Percentiles rank a stretch among this genome's conserved stretches.
phyloP scores from a whole-genome alignment of 1,284 basidiomycete species.

The Wolfiporia cocos region DNA sequence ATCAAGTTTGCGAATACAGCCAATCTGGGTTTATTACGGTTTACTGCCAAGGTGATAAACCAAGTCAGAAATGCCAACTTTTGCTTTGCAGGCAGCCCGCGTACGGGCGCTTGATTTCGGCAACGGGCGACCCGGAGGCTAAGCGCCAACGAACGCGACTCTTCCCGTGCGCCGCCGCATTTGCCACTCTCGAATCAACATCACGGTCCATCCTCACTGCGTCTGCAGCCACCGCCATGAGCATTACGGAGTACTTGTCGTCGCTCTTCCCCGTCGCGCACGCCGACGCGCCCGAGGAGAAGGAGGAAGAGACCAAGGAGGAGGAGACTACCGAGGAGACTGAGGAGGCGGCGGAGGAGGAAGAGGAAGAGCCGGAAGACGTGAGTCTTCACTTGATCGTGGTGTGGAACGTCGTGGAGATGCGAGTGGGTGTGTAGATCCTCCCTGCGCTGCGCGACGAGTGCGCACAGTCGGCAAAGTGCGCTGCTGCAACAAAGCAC shows the following conservation, averaged over 20 bases:
- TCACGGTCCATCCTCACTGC: neutral
- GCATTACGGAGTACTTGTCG: slow-evolving; percentile 56
- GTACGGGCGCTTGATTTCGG: neutral
- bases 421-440: slow-evolving; percentile 32
- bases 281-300: slow-evolving; percentile 49
- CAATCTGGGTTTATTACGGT: too few species aligned
- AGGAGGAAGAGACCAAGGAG: slow-evolving; percentile 26
- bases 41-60: too few species aligned
- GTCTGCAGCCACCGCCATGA: slow-evolving; percentile 20
- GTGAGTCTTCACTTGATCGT: slow-evolving; percentile 38
- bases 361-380: slow-evolving; percentile 65
- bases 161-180: neutral
- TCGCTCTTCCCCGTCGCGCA: slow-evolving; percentile 53
- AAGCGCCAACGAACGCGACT: neutral
- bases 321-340: slow-evolving; percentile 30
- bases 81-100: too few species aligned
- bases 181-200: neutral
- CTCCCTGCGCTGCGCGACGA: slow-evolving; percentile 71
- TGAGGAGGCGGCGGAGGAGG: slow-evolving; percentile 62
- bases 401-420: neutral
- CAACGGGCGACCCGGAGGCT: neutral
- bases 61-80: too few species aligned
- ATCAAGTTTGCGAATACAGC: too few species aligned
- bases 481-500: slow-evolving; percentile 71
- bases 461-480: slow-evolving; percentile 66